Evolutionary conservation across 495 filamentous ascomycete genomes (phyloP), one percentile per base, ranked within the genome.

Genomic region (Chaetomium tenue): DNA sequence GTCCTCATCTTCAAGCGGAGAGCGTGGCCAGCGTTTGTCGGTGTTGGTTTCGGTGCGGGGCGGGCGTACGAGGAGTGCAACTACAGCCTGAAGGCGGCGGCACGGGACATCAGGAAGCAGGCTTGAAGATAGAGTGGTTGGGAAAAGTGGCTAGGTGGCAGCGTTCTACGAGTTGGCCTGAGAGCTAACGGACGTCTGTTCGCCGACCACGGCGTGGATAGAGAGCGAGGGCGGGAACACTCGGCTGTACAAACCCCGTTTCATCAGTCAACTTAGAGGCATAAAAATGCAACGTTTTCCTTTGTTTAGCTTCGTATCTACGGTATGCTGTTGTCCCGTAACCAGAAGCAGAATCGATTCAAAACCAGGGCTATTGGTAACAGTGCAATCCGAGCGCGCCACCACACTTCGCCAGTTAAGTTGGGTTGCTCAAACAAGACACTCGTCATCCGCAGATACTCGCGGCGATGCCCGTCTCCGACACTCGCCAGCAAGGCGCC

Each of bases 1-100:
- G 93, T 99, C 37, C 88, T 99, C 54, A 79, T 99, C 28, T 99
- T 99, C 86, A 96, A 95, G 84, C 87, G 94, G 74, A 87, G 94
- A 76, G 91, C 93, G 68, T 99, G 94, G 90, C 94, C 94, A 56
- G 95, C 90, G 28, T 93, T 87, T 76, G 86, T 95, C 69, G 94
- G 94, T 60, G 82, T 92, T 51, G 94, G 94, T 50, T 97, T 99
- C 75, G 94, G 94, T 72, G 92, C 93, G 66, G 94, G 94, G 60
- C 87, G 95, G 72, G 95, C 93, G 12, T 98, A 92, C 83, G 94
- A 97, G 77, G 94, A 98, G 74, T 92, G 89, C 76, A 90, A 92
- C 73, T 82, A 71, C 66, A 85, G 81, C 68, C 77, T 88, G 72
- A 84, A 84, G 72, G 77, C 79, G 67, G 83, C 83, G 30, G 74